phyloP scores from a whole-genome alignment of 768 basidiomycete species.

The Leccinum boreale region DNA sequence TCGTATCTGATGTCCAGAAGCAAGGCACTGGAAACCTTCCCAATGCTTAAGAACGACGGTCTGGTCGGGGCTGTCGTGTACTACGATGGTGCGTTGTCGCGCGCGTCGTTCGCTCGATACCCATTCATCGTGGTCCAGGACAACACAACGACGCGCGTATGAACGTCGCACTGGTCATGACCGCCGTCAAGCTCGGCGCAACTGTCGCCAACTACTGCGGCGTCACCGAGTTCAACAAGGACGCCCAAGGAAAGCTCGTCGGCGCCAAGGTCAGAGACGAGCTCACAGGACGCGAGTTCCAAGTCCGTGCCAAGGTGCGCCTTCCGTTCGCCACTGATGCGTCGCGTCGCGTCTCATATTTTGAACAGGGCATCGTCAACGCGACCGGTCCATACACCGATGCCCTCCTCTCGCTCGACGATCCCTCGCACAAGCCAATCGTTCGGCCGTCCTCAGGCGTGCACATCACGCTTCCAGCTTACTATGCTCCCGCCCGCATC shows the following conservation, averaged over 20 bases:
- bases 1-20: constrained; percentile 95
- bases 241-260: constrained; percentile 16
- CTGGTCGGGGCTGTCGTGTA: constrained; percentile 95
- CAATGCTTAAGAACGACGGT: constrained; percentile 91
- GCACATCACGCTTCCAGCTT: constrained; percentile 95
- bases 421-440: constrained; percentile 74
- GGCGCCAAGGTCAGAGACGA: too few relatives aligned
- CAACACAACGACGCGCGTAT: constrained; percentile 99
- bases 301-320: too few relatives aligned
- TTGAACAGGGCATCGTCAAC: constrained; percentile 79
- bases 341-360: background rate
- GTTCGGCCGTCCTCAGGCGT: constrained; percentile 91
- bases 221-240: constrained; percentile 76
- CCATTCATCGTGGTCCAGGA: constrained; percentile 41
- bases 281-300: too few relatives aligned
- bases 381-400: constrained; percentile 96
- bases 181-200: constrained; percentile 89
- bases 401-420: constrained; percentile 76
- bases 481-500: constrained; percentile 94
- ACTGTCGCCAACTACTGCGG: constrained; percentile 87
- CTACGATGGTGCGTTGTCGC: constrained; percentile 72
- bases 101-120: background rate
- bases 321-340: background rate
- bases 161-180: constrained; percentile 95
- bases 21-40: constrained; percentile 91